These are phyloP conservation scores for Verticillium klebahnii DNA, from an alignment of 2,329 filamentous ascomycete genomes.

Conservation along the genomic window DNA sequence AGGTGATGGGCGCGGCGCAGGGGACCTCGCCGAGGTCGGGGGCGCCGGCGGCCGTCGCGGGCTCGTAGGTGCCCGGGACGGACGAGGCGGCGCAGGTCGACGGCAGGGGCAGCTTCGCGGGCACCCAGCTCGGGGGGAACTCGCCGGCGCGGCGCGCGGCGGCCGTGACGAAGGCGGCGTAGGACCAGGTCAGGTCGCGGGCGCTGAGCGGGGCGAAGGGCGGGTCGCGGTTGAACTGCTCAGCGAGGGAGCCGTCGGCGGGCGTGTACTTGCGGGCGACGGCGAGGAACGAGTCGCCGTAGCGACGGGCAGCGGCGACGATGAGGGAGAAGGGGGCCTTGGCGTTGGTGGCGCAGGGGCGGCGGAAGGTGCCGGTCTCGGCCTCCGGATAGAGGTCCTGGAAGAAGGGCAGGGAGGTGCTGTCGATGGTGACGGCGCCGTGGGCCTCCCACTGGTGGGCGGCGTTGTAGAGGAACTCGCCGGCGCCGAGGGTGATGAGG, in stretches of 20 bases:
- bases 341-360: slow-evolving; percentile 22
- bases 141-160: slow-evolving; percentile 30
- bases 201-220: slow-evolving; percentile 36
- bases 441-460: slow-evolving; percentile 46
- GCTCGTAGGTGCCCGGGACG: slow-evolving; percentile 23
- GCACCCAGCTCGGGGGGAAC: slow-evolving; percentile 23
- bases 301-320: slow-evolving; percentile 39
- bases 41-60: slow-evolving; percentile 28
- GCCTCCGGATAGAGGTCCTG: slow-evolving; percentile 43
- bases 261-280: slow-evolving; percentile 43
- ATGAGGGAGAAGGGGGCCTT: slow-evolving; percentile 33
- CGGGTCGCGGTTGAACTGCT: slow-evolving; percentile 41
- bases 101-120: slow-evolving; percentile 18
- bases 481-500: slow-evolving; percentile 49
- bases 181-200: slow-evolving; percentile 47
- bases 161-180: slow-evolving; percentile 44
- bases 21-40: slow-evolving; percentile 22
- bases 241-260: slow-evolving; percentile 38
- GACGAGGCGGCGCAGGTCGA: slow-evolving; percentile 21
- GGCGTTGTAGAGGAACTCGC: slow-evolving; percentile 54
- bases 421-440: slow-evolving; percentile 42
- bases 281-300: slow-evolving; percentile 50
- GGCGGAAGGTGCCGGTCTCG: slow-evolving; percentile 38
- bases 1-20: slow-evolving; percentile 32
- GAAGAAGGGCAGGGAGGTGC: slow-evolving; percentile 52